These are phyloP conservation scores for Lachancea waltii DNA, from an alignment of 805 yeast genomes.

Conservation along the genomic window DNA sequence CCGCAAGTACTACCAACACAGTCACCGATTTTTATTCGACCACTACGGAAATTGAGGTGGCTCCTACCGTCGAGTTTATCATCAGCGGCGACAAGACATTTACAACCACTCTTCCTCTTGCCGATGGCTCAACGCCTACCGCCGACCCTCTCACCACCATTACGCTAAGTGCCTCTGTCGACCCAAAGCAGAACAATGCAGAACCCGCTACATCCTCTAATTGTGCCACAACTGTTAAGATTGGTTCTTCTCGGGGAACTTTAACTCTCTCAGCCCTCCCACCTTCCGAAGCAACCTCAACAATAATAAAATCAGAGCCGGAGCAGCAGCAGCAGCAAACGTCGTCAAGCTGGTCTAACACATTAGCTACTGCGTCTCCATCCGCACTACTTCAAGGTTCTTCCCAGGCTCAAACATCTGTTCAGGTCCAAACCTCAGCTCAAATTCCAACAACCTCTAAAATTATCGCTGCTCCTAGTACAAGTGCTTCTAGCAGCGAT, in stretches of 20 bases:
- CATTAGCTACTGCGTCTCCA: constrained; percentile 20
- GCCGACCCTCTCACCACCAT: constrained; percentile 34
- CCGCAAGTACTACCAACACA: constrained; percentile 47
- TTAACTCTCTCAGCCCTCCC: constrained; percentile 10
- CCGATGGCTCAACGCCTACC: constrained; percentile 31
- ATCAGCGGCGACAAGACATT: constrained; percentile 35
- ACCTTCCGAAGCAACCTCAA: background rate
- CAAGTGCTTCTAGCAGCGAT: too few species aligned
- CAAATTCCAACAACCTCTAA: constrained; percentile 7
- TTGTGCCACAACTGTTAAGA: constrained; percentile 10
- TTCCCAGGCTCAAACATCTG: too few species aligned
- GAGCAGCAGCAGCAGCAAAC: constrained; percentile 8
- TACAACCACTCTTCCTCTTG: constrained; percentile 32
- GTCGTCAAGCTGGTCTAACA: constrained; percentile 13
- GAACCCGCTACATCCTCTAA: constrained; percentile 12
- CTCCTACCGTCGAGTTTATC: constrained; percentile 37
- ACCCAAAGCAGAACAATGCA: constrained; percentile 5
- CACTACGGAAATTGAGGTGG: constrained; percentile 33
- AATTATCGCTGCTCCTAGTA: background rate
- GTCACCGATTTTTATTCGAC: constrained; percentile 38
- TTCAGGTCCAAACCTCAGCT: too few species aligned
- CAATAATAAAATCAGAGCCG: background rate
- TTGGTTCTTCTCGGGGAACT: constrained; percentile 14
- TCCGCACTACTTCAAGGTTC: constrained; percentile 7
- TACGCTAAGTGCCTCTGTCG: constrained; percentile 12